phyloP scores from a whole-genome alignment of 768 basidiomycete species.

The Pisolithus orientalis region DNA sequence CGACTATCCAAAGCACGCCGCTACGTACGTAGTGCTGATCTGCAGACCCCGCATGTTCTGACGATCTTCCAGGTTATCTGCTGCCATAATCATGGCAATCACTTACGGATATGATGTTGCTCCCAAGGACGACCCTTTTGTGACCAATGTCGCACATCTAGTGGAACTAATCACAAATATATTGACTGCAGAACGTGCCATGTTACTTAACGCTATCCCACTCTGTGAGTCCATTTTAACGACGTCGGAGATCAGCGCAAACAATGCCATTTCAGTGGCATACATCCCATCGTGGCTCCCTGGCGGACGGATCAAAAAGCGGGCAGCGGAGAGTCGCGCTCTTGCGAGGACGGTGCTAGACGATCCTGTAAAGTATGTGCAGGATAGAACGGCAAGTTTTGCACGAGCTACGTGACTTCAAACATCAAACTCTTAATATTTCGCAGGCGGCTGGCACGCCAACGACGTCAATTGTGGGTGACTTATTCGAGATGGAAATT shows the following conservation, averaged over 20 bases:
- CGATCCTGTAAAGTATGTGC: conserved; percentile 14
- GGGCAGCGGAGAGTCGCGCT: neutral
- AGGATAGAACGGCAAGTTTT: conserved; percentile 5
- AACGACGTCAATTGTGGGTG: conserved; percentile 14
- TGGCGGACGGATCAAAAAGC: conserved; percentile 3
- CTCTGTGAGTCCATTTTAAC: conserved; percentile 10
- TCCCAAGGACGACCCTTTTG: conserved; percentile 8
- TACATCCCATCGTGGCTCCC: conserved; percentile 19
- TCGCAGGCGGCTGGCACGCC: conserved; percentile 3
- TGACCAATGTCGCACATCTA: neutral
- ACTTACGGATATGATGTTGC: conserved; percentile 7
- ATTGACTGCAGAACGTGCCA: conserved; percentile 2
- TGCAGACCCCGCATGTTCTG: neutral
- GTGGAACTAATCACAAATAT: neutral
- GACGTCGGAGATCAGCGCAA: neutral
- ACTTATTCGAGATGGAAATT: conserved; percentile 7
- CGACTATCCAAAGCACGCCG: neutral
- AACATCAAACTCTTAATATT: neutral
- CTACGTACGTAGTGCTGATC: neutral
- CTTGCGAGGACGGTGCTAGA: neutral
- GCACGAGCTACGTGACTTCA: neutral
- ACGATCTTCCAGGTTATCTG: neutral
- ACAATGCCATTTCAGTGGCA: conserved; percentile 8
- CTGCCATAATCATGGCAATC: conserved; percentile 4
- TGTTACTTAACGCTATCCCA: conserved; percentile 8